Conservation (phyloP, 139 green algal species). For the Protoeuglena noctilucae region DNA sequence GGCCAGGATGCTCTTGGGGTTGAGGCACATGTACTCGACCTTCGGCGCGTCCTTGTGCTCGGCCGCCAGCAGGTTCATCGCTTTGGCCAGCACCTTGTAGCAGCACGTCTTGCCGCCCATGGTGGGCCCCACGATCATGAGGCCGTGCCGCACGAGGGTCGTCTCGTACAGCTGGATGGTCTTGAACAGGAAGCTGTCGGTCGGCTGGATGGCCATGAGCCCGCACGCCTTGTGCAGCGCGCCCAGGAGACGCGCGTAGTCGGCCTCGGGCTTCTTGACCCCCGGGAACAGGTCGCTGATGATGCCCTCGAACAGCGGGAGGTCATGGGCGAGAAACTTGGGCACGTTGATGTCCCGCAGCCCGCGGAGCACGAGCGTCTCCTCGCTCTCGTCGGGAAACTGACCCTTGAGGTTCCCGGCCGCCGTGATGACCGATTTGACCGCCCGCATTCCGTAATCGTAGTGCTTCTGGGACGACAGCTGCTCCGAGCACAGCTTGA, state of each 20-base stretch:
- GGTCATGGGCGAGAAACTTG: conserved; percentile 55
- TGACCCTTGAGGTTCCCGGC: conserved; percentile 64
- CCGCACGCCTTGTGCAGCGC: conserved; percentile 25
- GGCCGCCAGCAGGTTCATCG: not conserved
- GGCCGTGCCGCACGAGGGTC: conserved; percentile 61
- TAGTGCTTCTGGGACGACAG: conserved; percentile 61
- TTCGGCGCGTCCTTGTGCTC: not conserved
- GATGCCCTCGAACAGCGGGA: conserved; percentile 59
- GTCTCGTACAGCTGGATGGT: conserved; percentile 75
- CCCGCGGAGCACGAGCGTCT: conserved; percentile 46
- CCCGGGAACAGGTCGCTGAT: conserved; percentile 58
- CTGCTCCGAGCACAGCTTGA: conserved; percentile 75
- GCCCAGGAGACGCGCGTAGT: conserved; percentile 29
- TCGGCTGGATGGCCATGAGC: conserved; percentile 33
- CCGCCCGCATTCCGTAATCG: conserved; percentile 67
- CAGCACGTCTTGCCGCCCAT: conserved; percentile 58
- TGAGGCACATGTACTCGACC: conserved; percentile 30
- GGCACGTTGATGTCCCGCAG: conserved; percentile 55
- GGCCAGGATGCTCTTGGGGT: conserved; percentile 65
- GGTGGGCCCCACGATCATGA: conserved; percentile 69
- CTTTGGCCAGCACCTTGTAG: conserved; percentile 22
- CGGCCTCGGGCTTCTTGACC: conserved; percentile 22
- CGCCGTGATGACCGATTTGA: conserved; percentile 62
- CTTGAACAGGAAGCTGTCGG: conserved; percentile 43
- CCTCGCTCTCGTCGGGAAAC: conserved; percentile 44